Evolutionary conservation across 2,329 filamentous ascomycete genomes (phyloP), one percentile per base, ranked within the genome.

Genomic region (Penicillium crustosum): DNA sequence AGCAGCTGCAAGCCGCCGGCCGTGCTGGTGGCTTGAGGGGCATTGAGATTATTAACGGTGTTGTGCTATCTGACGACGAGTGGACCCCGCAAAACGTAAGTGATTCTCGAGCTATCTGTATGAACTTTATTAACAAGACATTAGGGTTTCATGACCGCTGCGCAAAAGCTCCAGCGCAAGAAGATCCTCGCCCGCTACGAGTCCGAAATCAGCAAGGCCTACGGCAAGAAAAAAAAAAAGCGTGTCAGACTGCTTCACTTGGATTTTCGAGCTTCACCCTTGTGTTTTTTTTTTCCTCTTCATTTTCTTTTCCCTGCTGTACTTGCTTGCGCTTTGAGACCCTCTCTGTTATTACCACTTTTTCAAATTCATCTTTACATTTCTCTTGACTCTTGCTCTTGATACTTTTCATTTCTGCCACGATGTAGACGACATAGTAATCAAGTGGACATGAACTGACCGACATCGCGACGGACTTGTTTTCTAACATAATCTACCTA

Each of bases 111-210:
- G 39, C n/a, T 36, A 35, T 27, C 21, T 45, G 12, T 29, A 19
- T 29, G 5, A 44, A 25, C 15, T 33, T 35, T 48, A 39, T 62
- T 71, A 67, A 67, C 75, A 76, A 33, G 2, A 50, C 33, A 6
- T 53, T 63, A 89, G 87, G 81, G 81, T 56, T 80, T 86, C 56
- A 83, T 87, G 55, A 89, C 87, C 48, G 86, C 87, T 12, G 88
- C 88, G 3, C 87, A 90, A 74, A 90, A 90, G 70, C 79, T 90
- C 49, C 88, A 90, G 77, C 83, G 87, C 66, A 88, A 84, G 77
- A 84, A 82, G 67, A 88, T 90, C 59, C 74, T 88, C 50, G 74
- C 81, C 41, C 84, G 82, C 66, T 89, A 83, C 77, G 75, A 84
- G 74, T 81, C 81, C 62, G 82, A 89, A 56, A 83, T 90, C 39